Percentiles rank a stretch among this genome's conserved stretches.
Evolutionary conservation across 78 protist genomes (phyloP).

Genomic region (Capsaspora owczarzaki): DNA sequence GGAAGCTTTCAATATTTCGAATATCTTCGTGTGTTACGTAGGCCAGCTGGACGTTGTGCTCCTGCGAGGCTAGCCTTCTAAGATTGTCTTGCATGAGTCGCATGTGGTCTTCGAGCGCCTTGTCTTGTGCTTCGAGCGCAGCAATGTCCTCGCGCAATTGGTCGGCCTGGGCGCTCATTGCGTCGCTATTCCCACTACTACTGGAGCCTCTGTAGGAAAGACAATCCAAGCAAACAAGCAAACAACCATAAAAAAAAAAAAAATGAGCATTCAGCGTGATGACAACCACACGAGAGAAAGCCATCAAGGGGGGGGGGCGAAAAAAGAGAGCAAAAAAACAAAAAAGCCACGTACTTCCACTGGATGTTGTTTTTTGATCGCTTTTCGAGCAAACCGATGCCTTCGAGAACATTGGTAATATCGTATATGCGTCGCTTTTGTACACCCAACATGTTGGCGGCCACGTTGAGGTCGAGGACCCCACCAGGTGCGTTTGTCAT

Average conservation of each 20-base stretch:
- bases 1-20: conserved; percentile 31
- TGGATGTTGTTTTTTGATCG: conserved; percentile 80
- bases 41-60: background rate
- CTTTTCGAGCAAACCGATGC: conserved; percentile 84
- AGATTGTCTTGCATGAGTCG: background rate
- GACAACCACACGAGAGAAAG: background rate
- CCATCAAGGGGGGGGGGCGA: background rate
- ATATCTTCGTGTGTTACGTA: conserved; percentile 76
- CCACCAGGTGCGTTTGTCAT: conserved; percentile 7
- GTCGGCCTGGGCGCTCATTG: background rate
- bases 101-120: background rate
- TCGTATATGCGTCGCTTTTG: conserved; percentile 91
- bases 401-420: conserved; percentile 90
- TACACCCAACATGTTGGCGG: background rate
- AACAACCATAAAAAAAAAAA: background rate
- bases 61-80: background rate
- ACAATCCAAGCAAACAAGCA: background rate
- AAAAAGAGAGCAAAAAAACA: background rate
- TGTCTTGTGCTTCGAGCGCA: background rate
- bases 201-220: no score
- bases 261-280: background rate
- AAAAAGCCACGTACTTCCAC: conserved; percentile 59
- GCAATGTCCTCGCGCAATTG: background rate
- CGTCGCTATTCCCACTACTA: background rate
- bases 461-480: conserved; percentile 18